These are phyloP conservation scores for Aspergillus arachidicola DNA, from an alignment of 2,329 filamentous ascomycete genomes.

Conservation along the genomic window DNA sequence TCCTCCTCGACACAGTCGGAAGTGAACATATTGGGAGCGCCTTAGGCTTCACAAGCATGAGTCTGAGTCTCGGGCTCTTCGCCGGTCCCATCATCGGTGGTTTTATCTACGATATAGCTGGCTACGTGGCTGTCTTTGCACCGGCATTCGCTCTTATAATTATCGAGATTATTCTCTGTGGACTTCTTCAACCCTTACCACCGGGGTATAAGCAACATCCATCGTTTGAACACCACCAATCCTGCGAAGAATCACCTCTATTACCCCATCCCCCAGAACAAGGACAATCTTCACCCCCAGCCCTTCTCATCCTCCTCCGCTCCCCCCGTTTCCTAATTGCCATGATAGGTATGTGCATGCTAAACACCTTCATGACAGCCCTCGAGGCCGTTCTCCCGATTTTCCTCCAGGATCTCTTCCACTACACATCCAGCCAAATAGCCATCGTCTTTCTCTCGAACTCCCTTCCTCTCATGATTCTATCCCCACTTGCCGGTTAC, in stretches of 20 bases:
- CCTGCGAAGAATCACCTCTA: neutral
- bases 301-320: conserved; percentile 2
- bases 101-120: conserved; percentile 60
- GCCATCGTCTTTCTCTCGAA: conserved; percentile 13
- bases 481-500: conserved; percentile 8
- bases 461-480: conserved; percentile 7
- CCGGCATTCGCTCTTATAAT: conserved; percentile 39
- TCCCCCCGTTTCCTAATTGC: conserved; percentile 57
- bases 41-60: conserved; percentile 60
- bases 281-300: conserved; percentile 41
- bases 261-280: neutral
- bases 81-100: conserved; percentile 68
- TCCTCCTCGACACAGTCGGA: conserved; percentile 59
- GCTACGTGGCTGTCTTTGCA: conserved; percentile 39
- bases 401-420: conserved; percentile 10
- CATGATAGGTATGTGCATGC: conserved; percentile 12
- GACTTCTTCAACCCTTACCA: conserved; percentile 40
- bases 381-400: conserved; percentile 16
- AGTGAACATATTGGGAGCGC: conserved; percentile 13
- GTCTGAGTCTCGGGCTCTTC: conserved; percentile 65
- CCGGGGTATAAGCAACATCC: neutral
- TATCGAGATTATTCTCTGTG: conserved; percentile 54
- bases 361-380: conserved; percentile 14
- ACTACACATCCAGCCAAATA: conserved; percentile 8
- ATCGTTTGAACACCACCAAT: neutral